Evolutionary conservation across 805 yeast species (phyloP).

Genomic region (Sugiyamaella lignohabitans): DNA sequence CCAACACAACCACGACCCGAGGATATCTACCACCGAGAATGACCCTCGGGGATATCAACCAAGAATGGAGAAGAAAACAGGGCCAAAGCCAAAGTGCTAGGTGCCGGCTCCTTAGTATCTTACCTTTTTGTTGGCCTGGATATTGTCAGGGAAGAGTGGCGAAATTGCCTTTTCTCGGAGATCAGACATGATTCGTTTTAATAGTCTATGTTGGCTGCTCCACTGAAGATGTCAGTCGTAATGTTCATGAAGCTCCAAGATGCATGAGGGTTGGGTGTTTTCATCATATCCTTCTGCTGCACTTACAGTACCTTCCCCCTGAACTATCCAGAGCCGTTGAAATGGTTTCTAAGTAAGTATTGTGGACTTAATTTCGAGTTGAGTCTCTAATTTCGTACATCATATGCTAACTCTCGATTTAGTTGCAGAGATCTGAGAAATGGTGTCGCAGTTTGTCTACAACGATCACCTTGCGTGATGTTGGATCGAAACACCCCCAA

Average conservation of each 20-base stretch:
- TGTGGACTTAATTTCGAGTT: too few species aligned
- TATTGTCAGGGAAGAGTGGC: conserved; percentile 16
- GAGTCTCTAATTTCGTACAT: neutral
- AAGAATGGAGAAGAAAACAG: too few species aligned
- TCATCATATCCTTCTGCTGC: too few species aligned
- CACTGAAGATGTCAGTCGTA: too few species aligned
- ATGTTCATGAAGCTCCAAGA: too few species aligned
- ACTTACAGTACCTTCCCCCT: too few species aligned
- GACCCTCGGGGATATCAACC: too few species aligned
- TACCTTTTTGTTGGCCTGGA: conserved; percentile 16
- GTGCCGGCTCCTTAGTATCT: conserved; percentile 1
- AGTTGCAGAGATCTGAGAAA: conserved; percentile 92
- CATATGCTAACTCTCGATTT: neutral
- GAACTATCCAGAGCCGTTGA: neutral
- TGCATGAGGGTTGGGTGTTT: too few species aligned
- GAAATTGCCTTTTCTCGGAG: conserved; percentile 5
- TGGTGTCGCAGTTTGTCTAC: conserved; percentile 93
- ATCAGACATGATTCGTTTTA: neutral
- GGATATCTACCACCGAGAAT: too few species aligned
- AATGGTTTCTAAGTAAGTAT: conserved; percentile 20
- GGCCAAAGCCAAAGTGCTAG: too few species aligned
- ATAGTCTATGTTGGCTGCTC: conserved; percentile 2
- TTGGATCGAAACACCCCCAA: conserved; percentile 85
- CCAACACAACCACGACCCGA: neutral
- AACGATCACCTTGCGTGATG: conserved; percentile 93